Evolutionary conservation across 2,329 filamentous ascomycete species (phyloP).

Genomic region (Fusarium sp.): DNA sequence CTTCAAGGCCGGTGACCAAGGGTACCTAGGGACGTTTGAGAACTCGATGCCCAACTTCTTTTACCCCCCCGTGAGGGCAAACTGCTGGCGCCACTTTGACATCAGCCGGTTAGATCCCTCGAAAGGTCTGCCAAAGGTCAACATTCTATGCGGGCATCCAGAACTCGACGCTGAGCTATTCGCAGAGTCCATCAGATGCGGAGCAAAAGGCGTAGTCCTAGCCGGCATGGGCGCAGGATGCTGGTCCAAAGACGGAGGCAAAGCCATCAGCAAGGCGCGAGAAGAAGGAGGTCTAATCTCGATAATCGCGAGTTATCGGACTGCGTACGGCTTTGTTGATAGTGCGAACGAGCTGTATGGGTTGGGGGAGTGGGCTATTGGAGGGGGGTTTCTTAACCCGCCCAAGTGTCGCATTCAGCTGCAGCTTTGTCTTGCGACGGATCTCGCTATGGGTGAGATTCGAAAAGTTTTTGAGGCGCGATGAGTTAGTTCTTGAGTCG

Average conservation of each 20-base stretch:
- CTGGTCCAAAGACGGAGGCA: slow-evolving; percentile 50
- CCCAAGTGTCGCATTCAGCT: slow-evolving; percentile 65
- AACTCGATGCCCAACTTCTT: slow-evolving; percentile 69
- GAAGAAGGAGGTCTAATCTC: slow-evolving; percentile 55
- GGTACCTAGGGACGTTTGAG: slow-evolving; percentile 67
- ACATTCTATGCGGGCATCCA: slow-evolving; percentile 65
- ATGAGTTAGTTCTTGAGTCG: not conserved
- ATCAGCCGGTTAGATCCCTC: slow-evolving; percentile 40
- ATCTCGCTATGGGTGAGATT: not conserved
- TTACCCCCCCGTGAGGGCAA: slow-evolving; percentile 60
- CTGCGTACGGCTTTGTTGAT: slow-evolving; percentile 60
- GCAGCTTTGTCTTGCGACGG: slow-evolving; percentile 49
- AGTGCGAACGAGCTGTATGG: slow-evolving; percentile 23
- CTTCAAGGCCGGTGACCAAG: slow-evolving; percentile 67
- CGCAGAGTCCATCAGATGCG: slow-evolving; percentile 56
- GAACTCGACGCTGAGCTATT: slow-evolving; percentile 60
- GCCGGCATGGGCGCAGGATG: slow-evolving; percentile 65
- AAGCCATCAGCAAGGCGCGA: slow-evolving; percentile 54
- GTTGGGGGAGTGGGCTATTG: slow-evolving; percentile 44
- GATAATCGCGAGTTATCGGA: slow-evolving; percentile 61
- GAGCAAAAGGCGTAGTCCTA: slow-evolving; percentile 65
- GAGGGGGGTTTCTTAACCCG: slow-evolving; percentile 63
- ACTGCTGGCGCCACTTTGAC: slow-evolving; percentile 56
- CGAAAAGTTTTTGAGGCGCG: not conserved
- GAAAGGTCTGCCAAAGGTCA: slow-evolving; percentile 60